phyloP scores from a whole-genome alignment of 2,329 filamentous ascomycete species.

The Sclerotinia nivalis region DNA sequence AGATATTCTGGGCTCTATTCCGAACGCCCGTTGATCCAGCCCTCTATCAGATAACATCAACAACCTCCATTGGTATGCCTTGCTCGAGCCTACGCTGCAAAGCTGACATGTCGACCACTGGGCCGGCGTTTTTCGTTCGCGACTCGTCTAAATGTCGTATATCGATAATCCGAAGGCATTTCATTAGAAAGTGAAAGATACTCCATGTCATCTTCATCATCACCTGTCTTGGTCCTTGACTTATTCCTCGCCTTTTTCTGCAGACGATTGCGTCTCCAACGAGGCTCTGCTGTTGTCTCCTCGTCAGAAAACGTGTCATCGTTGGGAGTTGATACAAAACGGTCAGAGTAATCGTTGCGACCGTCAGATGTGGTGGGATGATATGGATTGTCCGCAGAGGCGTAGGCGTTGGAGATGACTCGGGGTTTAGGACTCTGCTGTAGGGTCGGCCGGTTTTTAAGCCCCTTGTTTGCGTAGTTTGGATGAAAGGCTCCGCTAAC shows the following conservation, averaged over 20 bases:
- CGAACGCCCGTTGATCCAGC: background rate
- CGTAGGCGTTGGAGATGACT: background rate
- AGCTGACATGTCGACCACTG: conserved; percentile 9
- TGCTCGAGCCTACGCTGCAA: background rate
- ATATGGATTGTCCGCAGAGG: background rate
- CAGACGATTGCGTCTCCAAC: background rate
- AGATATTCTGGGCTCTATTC: background rate
- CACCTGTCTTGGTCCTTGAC: background rate
- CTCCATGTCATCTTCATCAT: background rate
- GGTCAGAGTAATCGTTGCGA: background rate
- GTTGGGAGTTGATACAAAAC: background rate
- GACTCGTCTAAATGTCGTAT: background rate
- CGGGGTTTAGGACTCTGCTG: background rate
- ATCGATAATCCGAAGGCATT: background rate
- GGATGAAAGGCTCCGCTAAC: background rate
- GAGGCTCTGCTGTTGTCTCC: background rate
- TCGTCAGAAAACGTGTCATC: background rate
- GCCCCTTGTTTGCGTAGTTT: background rate
- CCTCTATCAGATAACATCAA: background rate
- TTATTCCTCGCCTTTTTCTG: background rate
- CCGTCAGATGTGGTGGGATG: background rate
- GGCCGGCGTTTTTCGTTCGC: background rate
- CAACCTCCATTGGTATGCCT: background rate
- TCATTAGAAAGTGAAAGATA: background rate
- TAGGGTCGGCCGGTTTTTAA: background rate